phyloP scores from a whole-genome alignment of 1,284 basidiomycete genomes.

The Xerocomus minutiporus region DNA sequence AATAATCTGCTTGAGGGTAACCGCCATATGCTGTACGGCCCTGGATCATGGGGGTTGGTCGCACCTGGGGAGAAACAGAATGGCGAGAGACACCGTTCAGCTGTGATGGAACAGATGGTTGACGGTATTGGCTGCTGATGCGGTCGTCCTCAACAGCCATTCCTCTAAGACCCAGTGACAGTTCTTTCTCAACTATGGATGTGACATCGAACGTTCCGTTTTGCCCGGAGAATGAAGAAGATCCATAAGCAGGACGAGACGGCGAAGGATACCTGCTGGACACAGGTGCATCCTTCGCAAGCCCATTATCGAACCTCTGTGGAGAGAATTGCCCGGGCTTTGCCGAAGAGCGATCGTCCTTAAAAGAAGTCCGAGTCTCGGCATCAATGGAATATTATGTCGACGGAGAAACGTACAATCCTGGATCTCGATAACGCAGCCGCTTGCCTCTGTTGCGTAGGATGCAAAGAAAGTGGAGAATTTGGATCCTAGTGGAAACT shows the following conservation, averaged over 20 bases:
- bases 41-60: conserved; percentile 41
- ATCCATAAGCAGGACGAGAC: conserved; percentile 37
- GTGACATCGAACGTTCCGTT: conserved; percentile 43
- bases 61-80: conserved; percentile 32
- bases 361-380: conserved; percentile 19
- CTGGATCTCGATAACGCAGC: conserved; percentile 39
- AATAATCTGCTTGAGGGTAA: conserved; percentile 54
- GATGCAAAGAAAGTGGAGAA: conserved; percentile 39
- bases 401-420: conserved; percentile 35
- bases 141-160: conserved; percentile 68
- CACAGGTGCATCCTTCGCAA: conserved; percentile 39
- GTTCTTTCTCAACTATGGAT: conserved; percentile 48
- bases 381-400: conserved; percentile 9
- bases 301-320: conserved; percentile 46
- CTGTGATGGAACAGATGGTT: conserved; percentile 22
- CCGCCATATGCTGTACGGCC: conserved; percentile 46
- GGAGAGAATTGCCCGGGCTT: conserved; percentile 52
- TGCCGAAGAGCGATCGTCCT: conserved; percentile 49
- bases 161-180: conserved; percentile 55
- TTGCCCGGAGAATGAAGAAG: conserved; percentile 35
- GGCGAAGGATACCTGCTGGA: conserved; percentile 45
- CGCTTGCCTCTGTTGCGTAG: conserved; percentile 49
- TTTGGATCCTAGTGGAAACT: conserved; percentile 32
- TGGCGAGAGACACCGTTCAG: conserved; percentile 22
- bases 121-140: conserved; percentile 30